Base-by-base conservation (phyloP, 106 monocot genomes). In the Allium cepa region DNA sequence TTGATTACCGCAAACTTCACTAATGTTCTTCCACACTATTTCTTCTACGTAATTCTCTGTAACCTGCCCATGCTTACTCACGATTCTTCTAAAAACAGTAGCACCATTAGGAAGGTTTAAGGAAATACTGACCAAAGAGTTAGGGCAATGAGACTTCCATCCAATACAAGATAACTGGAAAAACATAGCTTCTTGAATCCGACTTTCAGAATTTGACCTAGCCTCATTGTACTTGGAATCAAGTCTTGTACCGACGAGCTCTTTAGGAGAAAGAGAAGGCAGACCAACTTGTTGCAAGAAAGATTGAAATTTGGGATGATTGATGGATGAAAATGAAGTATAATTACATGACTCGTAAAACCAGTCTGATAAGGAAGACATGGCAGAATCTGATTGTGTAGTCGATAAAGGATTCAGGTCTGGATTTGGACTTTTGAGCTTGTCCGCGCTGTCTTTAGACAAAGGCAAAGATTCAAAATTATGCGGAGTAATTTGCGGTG, bases 21-120 rank as follows among this genome's bases (percentile, higher is more conserved):
- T 64, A 12, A 73, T 68, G 8, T 83, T 66, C 9, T 84, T 77
- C 86, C 76, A 79, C 9, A 90, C 81, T 2, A 90, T 45, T 16
- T 79, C 83, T 71, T 86, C 79, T 8, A 79, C 89, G 55, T 89
- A 89, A 50, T 85, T 73, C 50, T 81, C 74, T 51, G 88, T 80
- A 17, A 76, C 61, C 14, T 59, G 73, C 17, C 61, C 72, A 45
- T 64, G 62, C 9, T 71, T 26, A 58, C 86, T 79, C 60, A 82
- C 70, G 4, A 86, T 77, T 15, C 78, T 75, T 52, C 82, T 73
- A 82, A 97, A 97, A 13, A 97, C 82, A 46, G 84, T 81, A 18
- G 86, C 80, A 45, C 92, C 97, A 65, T 92, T 92, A 71, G 97
- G 97, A 52, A 97, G 89, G 72, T 97, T 97, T 28, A 86, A 78